phyloP scores from a whole-genome alignment of 306 rosid genomes.

The Potentilla sterilis region DNA sequence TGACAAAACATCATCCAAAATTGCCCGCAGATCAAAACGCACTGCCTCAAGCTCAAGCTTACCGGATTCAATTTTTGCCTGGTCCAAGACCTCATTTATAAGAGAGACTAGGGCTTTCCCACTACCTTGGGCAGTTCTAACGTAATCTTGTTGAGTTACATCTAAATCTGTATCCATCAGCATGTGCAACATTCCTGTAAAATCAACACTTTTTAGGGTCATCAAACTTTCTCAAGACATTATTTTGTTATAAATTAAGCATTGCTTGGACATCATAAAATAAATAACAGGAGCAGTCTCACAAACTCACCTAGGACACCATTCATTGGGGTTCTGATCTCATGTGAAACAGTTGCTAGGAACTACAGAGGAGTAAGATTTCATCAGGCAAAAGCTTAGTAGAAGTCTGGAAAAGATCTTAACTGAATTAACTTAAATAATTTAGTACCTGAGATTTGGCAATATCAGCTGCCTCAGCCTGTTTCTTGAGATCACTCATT shows the following conservation, averaged over 20 bases:
- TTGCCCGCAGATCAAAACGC: constrained; percentile 64
- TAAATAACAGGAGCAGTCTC: neutral
- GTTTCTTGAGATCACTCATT: constrained; percentile 81
- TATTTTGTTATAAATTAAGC: neutral
- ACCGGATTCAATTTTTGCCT: constrained; percentile 95
- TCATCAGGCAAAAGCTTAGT: constrained; percentile 26
- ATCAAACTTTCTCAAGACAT: constrained; percentile 13
- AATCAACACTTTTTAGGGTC: constrained; percentile 27
- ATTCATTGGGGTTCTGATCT: constrained; percentile 98
- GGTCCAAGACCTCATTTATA: constrained; percentile 92
- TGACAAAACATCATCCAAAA: constrained; percentile 86
- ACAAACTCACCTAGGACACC: constrained; percentile 87
- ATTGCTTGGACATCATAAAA: constrained; percentile 12
- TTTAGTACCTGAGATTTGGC: constrained; percentile 90
- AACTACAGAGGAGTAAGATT: constrained; percentile 53
- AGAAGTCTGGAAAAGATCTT: constrained; percentile 19
- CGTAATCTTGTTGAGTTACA: constrained; percentile 86
- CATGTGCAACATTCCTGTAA: constrained; percentile 94
- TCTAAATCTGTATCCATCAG: constrained; percentile 96
- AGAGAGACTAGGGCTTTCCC: constrained; percentile 95
- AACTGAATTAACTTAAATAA: constrained; percentile 19
- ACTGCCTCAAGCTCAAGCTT: constrained; percentile 94
- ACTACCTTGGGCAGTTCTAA: constrained; percentile 86
- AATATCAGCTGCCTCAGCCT: constrained; percentile 90
- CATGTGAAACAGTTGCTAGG: constrained; percentile 97